Percentiles rank a stretch among this genome's conserved stretches.
phyloP scores from a whole-genome alignment of 2,329 filamentous ascomycete species.

The Microsporum audouinii region DNA sequence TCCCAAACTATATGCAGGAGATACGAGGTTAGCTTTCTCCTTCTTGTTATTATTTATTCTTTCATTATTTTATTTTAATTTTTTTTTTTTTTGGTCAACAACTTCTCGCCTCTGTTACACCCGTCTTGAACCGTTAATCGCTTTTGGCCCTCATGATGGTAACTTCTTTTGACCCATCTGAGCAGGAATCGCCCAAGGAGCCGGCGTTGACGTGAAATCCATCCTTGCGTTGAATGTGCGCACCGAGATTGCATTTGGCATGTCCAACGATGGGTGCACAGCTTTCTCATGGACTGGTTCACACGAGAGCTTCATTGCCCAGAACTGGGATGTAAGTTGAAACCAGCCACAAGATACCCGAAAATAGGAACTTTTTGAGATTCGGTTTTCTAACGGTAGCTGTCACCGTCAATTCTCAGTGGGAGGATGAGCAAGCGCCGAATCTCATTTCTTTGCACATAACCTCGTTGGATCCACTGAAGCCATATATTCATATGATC shows the following conservation, averaged over 20 bases:
- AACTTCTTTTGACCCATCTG: background rate
- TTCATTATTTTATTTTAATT: background rate
- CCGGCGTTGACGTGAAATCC: constrained; percentile 37
- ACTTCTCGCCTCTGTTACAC: background rate
- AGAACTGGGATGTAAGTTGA: constrained; percentile 43
- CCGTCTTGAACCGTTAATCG: background rate
- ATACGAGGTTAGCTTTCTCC: constrained; percentile 19
- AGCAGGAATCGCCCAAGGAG: constrained; percentile 44
- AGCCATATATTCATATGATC: constrained; percentile 42
- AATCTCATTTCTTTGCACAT: constrained; percentile 42
- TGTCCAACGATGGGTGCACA: constrained; percentile 49
- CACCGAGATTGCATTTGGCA: constrained; percentile 48
- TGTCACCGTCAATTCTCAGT: constrained; percentile 17
- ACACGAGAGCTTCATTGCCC: constrained; percentile 34
- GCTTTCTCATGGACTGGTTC: constrained; percentile 41
- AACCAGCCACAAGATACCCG: background rate
- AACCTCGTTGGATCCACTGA: constrained; percentile 23
- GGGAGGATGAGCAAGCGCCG: constrained; percentile 38
- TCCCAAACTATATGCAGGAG: constrained; percentile 24
- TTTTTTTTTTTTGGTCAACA: background rate
- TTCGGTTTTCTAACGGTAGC: background rate
- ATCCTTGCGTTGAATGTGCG: constrained; percentile 50
- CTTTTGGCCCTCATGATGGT: background rate
- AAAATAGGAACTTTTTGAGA: background rate
- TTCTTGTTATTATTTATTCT: background rate